Evolutionary conservation across 352 stramenopile species (phyloP), one percentile per base, ranked within the genome.

Genomic region (Globisporangium nodosum): DNA sequence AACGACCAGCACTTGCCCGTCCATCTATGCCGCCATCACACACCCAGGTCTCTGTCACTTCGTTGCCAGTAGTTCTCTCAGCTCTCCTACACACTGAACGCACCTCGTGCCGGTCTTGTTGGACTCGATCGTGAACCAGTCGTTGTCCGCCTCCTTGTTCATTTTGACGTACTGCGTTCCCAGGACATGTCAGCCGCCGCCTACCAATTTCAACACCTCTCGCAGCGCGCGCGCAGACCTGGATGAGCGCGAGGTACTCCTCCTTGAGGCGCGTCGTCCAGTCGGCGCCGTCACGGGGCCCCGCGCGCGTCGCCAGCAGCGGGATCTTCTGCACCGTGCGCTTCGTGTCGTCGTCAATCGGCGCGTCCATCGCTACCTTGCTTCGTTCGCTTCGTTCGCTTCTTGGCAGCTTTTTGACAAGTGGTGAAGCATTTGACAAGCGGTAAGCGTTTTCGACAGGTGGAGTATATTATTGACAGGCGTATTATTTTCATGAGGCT

Each of bases 101-200:
- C 59, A 88, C 68, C 79, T 66, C 4, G 84, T 95, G 51, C 87
- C 85, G 9, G 75, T 65, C 65, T 92, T 88, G 66, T 95, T 92
- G 31, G 82, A 88, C 49, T 85, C 79, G 62, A 96, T 94, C 37
- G 78, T 90, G 62, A 96, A 96, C 87, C 87, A 96, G 69, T 96
- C 87, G 60, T 92, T 92, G 71, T 94, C 87, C 20, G 79, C 79
- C 54, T 85, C 87, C 64, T 96, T 96, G 75, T 96, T 96, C 69
- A 87, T 87, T 58, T 91, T 90, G 49, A 96, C 85, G 67, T 92
- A 93, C 73, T 92, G 49, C 11, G 16, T 13, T 40, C 33, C 39
- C 16, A 20, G 27, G 27, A 37, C 8, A 46, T 11, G 30, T 35
- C 18, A 58, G 43, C n/a, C 6, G n/a, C 18, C 16, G 16, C 21